Percentiles rank a stretch among this genome's conserved stretches.
phyloP scores from a whole-genome alignment of 2,329 filamentous ascomycete species.

The Cladobotryum mycophilum region DNA sequence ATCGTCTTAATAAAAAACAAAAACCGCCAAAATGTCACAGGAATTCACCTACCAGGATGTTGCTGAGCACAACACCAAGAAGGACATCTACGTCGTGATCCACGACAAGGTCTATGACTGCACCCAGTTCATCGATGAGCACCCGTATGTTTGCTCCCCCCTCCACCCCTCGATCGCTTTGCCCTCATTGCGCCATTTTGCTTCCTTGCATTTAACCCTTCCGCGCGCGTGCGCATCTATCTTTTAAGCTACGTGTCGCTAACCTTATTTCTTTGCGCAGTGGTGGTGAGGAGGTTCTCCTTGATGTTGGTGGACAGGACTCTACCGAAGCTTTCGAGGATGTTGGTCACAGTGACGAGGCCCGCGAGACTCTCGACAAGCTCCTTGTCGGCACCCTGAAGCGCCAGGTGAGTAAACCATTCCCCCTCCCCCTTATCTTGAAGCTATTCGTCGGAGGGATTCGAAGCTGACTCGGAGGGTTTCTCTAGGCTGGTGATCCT shows the following conservation, averaged over 20 bases:
- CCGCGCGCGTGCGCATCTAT: background rate
- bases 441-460: no score
- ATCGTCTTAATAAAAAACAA: background rate
- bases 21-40: slow-evolving; percentile 27
- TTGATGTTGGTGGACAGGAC: slow-evolving; percentile 94
- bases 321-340: slow-evolving; percentile 98
- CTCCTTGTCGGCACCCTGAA: slow-evolving; percentile 72
- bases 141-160: slow-evolving; percentile 62
- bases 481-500: slow-evolving; percentile 66
- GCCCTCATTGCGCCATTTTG: background rate
- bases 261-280: slow-evolving; percentile 39
- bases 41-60: slow-evolving; percentile 75
- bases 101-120: slow-evolving; percentile 96
- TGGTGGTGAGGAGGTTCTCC: slow-evolving; percentile 95
- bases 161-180: background rate
- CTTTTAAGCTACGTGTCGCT: background rate
- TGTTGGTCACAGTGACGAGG: slow-evolving; percentile 98
- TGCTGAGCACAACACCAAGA: slow-evolving; percentile 83
- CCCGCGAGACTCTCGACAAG: slow-evolving; percentile 81
- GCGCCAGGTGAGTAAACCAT: slow-evolving; percentile 57
- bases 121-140: slow-evolving; percentile 90
- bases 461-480: background rate
- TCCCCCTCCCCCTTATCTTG: no score
- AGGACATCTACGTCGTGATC: slow-evolving; percentile 84
- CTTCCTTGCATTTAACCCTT: background rate